Evolutionary conservation across 2,329 filamentous ascomycete genomes (phyloP).

Genomic region (Beauveria caledonica): DNA sequence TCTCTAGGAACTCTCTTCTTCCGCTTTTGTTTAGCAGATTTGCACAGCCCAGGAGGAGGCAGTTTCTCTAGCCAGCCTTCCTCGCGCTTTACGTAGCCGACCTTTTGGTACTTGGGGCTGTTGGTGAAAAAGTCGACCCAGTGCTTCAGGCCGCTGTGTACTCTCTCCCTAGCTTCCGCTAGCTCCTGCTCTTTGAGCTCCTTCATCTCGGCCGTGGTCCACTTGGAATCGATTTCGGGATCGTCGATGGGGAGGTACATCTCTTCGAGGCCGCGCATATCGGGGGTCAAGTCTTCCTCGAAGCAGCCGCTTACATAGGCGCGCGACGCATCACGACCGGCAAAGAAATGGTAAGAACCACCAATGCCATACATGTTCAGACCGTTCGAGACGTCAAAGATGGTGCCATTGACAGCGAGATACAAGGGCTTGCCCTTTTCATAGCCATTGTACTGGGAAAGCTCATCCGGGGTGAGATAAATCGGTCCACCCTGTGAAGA

Average conservation of each 20-base stretch:
- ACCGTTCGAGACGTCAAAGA: constrained; percentile 73
- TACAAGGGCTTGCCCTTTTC: constrained; percentile 73
- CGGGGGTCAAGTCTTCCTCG: constrained; percentile 70
- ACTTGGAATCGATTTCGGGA: constrained; percentile 51
- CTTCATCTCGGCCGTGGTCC: constrained; percentile 45
- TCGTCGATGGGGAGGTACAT: constrained; percentile 68
- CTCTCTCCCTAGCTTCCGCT: constrained; percentile 54
- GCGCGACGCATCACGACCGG: constrained; percentile 77
- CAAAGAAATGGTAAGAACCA: constrained; percentile 79
- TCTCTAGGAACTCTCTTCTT: constrained; percentile 32
- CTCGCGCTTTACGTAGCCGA: constrained; percentile 63
- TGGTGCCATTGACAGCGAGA: constrained; percentile 78
- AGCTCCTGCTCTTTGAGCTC: constrained; percentile 53
- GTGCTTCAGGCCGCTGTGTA: constrained; percentile 60
- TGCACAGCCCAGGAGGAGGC: constrained; percentile 59
- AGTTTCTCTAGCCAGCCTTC: constrained; percentile 53
- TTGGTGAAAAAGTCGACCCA: constrained; percentile 80
- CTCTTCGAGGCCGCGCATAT: constrained; percentile 78
- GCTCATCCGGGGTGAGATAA: constrained; percentile 65
- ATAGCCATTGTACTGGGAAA: constrained; percentile 68
- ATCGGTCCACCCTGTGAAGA: constrained; percentile 46
- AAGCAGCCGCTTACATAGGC: constrained; percentile 94
- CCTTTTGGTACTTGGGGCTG: constrained; percentile 71
- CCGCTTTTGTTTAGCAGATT: constrained; percentile 53
- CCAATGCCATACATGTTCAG: constrained; percentile 70